Conservation (phyloP, 345 rosid genomes). For the Salix suchowensis region DNA sequence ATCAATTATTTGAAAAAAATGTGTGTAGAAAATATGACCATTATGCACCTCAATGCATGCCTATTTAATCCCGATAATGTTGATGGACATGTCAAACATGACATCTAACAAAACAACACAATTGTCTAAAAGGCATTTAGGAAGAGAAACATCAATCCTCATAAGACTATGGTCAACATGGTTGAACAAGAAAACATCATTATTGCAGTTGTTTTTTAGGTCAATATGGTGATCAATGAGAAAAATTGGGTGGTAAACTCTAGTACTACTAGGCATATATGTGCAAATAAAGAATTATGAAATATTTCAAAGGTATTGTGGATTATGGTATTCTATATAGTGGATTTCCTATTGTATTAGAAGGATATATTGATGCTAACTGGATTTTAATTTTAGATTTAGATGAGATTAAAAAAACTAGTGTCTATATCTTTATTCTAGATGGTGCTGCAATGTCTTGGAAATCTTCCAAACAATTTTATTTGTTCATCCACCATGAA, state of each 20-base stretch:
- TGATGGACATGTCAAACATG: conserved; percentile 54
- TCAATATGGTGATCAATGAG: too few relatives aligned
- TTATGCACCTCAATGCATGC: neutral
- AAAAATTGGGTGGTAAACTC: neutral
- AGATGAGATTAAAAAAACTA: too few relatives aligned
- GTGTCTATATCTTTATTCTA: too few relatives aligned
- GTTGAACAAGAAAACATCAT: too few relatives aligned
- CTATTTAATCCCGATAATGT: conserved; percentile 39
- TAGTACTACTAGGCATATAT: neutral
- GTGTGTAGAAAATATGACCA: neutral
- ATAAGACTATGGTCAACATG: neutral
- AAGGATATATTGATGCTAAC: too few relatives aligned
- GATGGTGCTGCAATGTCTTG: too few relatives aligned
- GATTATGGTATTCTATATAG: too few relatives aligned
- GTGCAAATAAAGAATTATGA: neutral
- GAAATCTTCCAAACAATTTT: too few relatives aligned
- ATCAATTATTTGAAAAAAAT: neutral
- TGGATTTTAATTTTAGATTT: too few relatives aligned
- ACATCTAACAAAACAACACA: conserved; percentile 48
- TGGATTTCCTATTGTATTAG: too few relatives aligned
- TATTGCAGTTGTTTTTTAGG: too few relatives aligned
- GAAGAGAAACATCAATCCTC: neutral
- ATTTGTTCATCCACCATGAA: neutral
- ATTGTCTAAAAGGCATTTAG: conserved; percentile 43
- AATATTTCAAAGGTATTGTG: too few relatives aligned